These are phyloP conservation scores for Globisporangium nagaii DNA, from an alignment of 352 stramenopile genomes.

Conservation along the genomic window DNA sequence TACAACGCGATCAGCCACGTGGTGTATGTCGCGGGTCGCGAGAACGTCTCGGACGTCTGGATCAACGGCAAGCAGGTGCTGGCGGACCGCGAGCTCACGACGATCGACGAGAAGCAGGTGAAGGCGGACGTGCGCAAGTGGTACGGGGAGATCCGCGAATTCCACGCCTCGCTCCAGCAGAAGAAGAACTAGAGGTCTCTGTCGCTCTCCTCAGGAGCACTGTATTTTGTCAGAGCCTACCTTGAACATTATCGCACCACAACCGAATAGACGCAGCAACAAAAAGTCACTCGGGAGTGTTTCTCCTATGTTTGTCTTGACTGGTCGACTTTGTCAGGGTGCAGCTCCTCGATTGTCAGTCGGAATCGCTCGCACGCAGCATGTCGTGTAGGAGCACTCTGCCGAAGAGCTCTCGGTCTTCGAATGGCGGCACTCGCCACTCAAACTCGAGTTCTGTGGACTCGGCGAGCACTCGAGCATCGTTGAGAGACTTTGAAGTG, in stretches of 20 bases:
- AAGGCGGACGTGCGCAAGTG: slow-evolving; percentile 62
- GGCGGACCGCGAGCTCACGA: slow-evolving; percentile 59
- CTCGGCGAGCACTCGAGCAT: neutral
- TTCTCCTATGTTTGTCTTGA: no score
- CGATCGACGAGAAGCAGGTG: slow-evolving; percentile 55
- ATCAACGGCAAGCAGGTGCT: slow-evolving; percentile 84
- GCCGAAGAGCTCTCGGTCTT: slow-evolving; percentile 9
- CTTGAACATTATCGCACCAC: no score
- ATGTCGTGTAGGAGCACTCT: slow-evolving; percentile 17
- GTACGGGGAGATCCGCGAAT: slow-evolving; percentile 46
- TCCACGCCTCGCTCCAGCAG: slow-evolving; percentile 42
- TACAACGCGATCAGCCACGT: slow-evolving; percentile 40
- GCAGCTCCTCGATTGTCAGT: neutral
- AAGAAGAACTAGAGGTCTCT: slow-evolving; percentile 24
- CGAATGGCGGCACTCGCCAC: slow-evolving; percentile 23
- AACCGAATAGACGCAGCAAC: neutral
- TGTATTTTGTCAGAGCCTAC: no score
- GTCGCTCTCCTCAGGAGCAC: no score
- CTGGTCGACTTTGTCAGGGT: no score
- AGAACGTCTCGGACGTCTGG: slow-evolving; percentile 87
- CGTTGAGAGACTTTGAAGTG: neutral
- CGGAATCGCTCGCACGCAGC: slow-evolving; percentile 5
- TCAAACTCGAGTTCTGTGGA: neutral
- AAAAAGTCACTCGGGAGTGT: no score
- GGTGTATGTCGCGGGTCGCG: slow-evolving; percentile 75